Conservation (phyloP, 768 basidiomycete genomes). For the Pleurotus giganteus region DNA sequence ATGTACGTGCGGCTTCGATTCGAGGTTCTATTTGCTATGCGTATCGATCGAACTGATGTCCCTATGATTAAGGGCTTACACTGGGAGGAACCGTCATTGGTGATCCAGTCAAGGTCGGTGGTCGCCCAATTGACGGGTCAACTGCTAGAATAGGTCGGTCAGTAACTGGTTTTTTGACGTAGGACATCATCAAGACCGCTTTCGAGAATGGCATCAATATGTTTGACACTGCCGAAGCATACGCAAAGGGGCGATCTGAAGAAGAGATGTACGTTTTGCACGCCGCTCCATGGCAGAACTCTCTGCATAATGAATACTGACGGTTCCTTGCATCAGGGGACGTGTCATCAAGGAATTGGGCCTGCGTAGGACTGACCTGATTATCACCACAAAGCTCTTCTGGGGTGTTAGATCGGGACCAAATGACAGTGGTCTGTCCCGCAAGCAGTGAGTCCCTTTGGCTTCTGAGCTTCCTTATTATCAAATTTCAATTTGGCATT, state of each 20-base stretch:
- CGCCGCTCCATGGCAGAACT: conserved; percentile 12
- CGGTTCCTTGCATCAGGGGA: conserved; percentile 38
- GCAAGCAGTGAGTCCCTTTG: conserved; percentile 51
- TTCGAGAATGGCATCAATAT: conserved; percentile 78
- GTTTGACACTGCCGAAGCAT: conserved; percentile 71
- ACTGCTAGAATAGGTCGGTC: not conserved
- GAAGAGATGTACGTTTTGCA: conserved; percentile 67
- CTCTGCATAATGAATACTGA: not conserved
- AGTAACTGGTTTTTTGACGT: not conserved
- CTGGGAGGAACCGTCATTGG: conserved; percentile 62
- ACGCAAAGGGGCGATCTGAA: conserved; percentile 67
- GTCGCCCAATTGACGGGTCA: not conserved
- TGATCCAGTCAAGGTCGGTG: conserved; percentile 65
- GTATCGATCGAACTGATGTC: not conserved
- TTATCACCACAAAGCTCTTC: conserved; percentile 81
- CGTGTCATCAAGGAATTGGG: conserved; percentile 74
- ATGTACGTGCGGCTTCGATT: conserved; percentile 29
- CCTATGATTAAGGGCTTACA: conserved; percentile 42
- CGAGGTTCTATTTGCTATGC: too few species aligned
- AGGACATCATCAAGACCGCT: conserved; percentile 78
- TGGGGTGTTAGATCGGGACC: conserved; percentile 65
- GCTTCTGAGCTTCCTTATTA: not conserved
- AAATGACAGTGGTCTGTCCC: conserved; percentile 53
- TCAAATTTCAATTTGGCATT: not conserved
- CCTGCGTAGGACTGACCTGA: conserved; percentile 61